These are phyloP conservation scores for Salix koriyanagi DNA, from an alignment of 345 rosid genomes.

Conservation along the genomic window DNA sequence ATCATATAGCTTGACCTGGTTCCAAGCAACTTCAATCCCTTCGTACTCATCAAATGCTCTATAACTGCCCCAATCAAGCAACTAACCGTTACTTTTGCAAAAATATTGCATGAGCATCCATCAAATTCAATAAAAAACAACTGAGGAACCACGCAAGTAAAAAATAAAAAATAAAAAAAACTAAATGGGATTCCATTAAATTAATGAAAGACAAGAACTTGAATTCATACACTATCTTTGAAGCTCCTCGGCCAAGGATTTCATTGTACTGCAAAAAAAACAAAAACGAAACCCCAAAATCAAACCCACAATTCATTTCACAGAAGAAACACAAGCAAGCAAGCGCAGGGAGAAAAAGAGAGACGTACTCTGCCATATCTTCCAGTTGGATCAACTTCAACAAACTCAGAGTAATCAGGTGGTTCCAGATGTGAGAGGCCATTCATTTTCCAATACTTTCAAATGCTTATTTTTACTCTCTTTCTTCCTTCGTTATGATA, in stretches of 20 bases:
- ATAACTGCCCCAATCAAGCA: constrained; percentile 48
- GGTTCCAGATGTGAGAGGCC: constrained; percentile 44
- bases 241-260: constrained; percentile 95
- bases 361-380: constrained; percentile 86
- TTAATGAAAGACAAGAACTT: constrained; percentile 10
- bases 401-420: constrained; percentile 59
- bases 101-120: constrained; percentile 4
- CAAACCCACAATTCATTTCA: neutral
- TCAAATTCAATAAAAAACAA: constrained; percentile 1
- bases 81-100: constrained; percentile 25
- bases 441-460: constrained; percentile 46
- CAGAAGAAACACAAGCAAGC: neutral
- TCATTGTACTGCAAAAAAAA: constrained; percentile 65
- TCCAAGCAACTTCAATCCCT: constrained; percentile 98
- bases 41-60: constrained; percentile 90
- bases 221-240: constrained; percentile 83
- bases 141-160: neutral
- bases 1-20: constrained; percentile 92
- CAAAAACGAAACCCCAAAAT: constrained; percentile 5
- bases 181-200: constrained; percentile 13
- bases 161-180: neutral
- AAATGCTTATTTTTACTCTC: neutral
- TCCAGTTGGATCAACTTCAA: constrained; percentile 96
- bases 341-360: constrained; percentile 5
- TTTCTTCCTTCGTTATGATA: neutral